A percentile compares a stretch with the other conserved stretches of the same genome.
Conservation (phyloP, 176 grass and related monocot genomes). For the Neostapfia colusana region DNA sequence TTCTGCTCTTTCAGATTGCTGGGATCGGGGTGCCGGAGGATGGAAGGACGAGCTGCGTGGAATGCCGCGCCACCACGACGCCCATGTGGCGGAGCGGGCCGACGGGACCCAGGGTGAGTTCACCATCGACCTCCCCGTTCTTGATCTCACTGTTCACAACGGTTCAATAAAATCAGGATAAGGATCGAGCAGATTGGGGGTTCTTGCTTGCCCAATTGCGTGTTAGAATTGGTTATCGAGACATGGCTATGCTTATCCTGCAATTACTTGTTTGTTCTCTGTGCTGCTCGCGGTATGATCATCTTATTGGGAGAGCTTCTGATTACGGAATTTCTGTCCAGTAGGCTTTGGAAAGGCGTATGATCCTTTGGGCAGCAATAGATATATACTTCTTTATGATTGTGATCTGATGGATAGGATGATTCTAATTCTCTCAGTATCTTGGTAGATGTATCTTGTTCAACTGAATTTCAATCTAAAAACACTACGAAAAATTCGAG, state of each 20-base stretch:
- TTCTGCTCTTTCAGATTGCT: constrained; percentile 9
- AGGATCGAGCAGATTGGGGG: neutral
- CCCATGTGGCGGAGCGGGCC: constrained; percentile 79
- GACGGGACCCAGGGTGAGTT: constrained; percentile 68
- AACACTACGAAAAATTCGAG: neutral
- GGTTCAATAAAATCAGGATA: constrained; percentile 4
- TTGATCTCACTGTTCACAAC: neutral
- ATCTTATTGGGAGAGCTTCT: neutral
- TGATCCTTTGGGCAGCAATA: neutral
- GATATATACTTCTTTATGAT: neutral
- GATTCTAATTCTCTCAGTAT: neutral
- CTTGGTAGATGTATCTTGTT: neutral
- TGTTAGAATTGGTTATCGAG: neutral
- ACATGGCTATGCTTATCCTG: neutral
- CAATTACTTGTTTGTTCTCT: neutral
- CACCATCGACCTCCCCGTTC: neutral
- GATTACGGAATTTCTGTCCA: neutral
- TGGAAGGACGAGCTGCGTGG: constrained; percentile 61
- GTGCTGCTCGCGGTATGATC: neutral
- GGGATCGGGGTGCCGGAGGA: constrained; percentile 37
- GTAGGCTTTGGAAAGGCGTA: neutral
- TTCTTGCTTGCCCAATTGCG: neutral
- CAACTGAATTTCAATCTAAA: neutral
- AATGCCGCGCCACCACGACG: constrained; percentile 73
- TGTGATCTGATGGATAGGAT: neutral